phyloP scores from a whole-genome alignment of 306 rosid genomes.

The Acacia melanoxylon region DNA sequence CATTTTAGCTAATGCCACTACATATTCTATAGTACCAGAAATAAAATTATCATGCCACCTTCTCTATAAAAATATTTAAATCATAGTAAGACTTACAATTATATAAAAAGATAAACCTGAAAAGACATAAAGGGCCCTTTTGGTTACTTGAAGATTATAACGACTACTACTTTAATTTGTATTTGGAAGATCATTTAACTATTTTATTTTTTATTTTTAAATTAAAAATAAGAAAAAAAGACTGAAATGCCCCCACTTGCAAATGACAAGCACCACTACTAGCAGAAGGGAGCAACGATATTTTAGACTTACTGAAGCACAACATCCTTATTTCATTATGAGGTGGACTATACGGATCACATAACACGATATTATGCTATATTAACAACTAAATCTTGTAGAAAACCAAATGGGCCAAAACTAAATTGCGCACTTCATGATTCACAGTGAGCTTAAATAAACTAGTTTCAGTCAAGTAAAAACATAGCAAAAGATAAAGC shows the following conservation, averaged over 20 bases:
- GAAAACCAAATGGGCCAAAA: neutral
- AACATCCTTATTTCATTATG: no score
- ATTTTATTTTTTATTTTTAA: neutral
- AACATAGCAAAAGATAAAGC: neutral
- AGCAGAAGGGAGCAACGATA: neutral
- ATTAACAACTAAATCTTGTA: neutral
- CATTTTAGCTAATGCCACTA: no score
- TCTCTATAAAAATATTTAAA: no score
- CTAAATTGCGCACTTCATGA: neutral
- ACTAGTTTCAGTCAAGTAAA: neutral
- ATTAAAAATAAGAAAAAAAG: neutral
- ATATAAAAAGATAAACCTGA: no score
- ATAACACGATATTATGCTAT: no score
- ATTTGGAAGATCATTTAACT: neutral
- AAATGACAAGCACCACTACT: neutral
- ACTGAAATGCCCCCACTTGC: neutral
- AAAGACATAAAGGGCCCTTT: no score
- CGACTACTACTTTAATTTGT: neutral
- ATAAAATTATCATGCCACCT: neutral
- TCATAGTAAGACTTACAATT: no score
- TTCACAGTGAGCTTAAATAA: neutral
- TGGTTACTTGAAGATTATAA: neutral
- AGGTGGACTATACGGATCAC: no score
- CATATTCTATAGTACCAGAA: neutral
- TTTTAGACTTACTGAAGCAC: neutral